Conservation (phyloP, 164 flowering plant genomes). For the Kalanchoe fedtschenkoi region DNA sequence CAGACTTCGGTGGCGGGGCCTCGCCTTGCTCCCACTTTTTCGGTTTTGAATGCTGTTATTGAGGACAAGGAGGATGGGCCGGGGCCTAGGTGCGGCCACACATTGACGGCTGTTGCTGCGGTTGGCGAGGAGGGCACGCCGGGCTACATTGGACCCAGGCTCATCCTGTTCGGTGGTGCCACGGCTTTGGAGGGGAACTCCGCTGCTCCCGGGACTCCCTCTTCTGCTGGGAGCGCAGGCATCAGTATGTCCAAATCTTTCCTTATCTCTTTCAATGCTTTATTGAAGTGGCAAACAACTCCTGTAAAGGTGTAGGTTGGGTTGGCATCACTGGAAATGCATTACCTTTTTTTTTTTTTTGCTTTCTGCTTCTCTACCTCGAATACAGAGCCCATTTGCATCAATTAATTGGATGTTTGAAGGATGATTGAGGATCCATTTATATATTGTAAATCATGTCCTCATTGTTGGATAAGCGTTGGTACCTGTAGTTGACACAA, state of each 20-base stretch:
- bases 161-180: slow-evolving; percentile 94
- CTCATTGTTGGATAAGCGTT: not conserved
- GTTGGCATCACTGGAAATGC: too few species aligned
- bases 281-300: not conserved
- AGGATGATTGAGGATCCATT: not conserved
- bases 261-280: not conserved
- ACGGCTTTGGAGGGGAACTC: slow-evolving; percentile 97
- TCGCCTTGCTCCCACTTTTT: slow-evolving; percentile 74
- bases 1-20: slow-evolving; percentile 58
- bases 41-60: slow-evolving; percentile 66
- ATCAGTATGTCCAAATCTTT: slow-evolving; percentile 49
- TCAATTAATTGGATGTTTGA: not conserved
- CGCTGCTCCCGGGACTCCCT: slow-evolving; percentile 76
- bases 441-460: not conserved
- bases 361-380: too few species aligned
- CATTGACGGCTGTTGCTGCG: slow-evolving; percentile 87
- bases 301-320: too few species aligned
- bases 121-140: slow-evolving; percentile 93
- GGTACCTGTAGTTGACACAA: not conserved
- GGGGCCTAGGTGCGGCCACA: slow-evolving; percentile 96
- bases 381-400: not conserved
- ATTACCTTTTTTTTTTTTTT: too few species aligned
- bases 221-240: slow-evolving; percentile 93
- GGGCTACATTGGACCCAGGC: slow-evolving; percentile 80
- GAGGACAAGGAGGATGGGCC: slow-evolving; percentile 98